Evolutionary conservation across 2,329 filamentous ascomycete species (phyloP), one percentile per base, ranked within the genome.

Genomic region (Aspergillus brunneoviolaceus): DNA sequence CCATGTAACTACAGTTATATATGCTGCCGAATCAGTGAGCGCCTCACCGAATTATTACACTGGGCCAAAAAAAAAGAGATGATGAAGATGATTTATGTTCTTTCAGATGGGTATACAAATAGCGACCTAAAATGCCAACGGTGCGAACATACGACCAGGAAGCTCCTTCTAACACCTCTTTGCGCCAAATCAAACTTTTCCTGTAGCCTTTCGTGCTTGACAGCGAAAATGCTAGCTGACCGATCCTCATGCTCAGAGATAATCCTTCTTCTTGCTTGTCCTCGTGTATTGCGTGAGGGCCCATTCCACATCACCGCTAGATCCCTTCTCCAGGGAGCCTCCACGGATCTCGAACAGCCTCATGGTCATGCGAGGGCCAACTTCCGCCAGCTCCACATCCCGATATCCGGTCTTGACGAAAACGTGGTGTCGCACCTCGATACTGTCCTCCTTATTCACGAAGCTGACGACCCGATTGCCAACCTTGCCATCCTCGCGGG

Each of bases 331-430:
- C 61, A 97, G 80, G 4, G 94, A 96, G 16, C 95, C 94, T 56
- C 89, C 89, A 51, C 93, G 85, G 63, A 99, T 96, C 79, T 98
- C 92, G 72, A 98, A 99, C 56, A 92, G 81, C 67, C 92, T 84
- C 92, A 98, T 95, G n/a, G 92, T 96, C 91, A 98, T 96, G 59
- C 95, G 84, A 1, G 95, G 95, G 0, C 94, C 92, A 54, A 96
- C 92, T 75, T 96, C 92, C 14, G 90, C 89, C 68, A 96, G 78
- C 76, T 96, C 92, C 2, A 98, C 91, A 60, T 89, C 91, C 72
- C 96, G 88, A 72, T 94, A 95, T 0, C 91, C 89, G 0, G 95
- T 98, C 74, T 91, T 89, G 19, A 99, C 94, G 72, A 97, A 99
- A 2, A 99, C 93, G 74, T 92, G 89, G 74, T 96, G 92, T 4